A percentile compares a stretch with the other conserved stretches of the same genome.
Conservation (phyloP, 441 rosid species). For the Erysimum pusillum region DNA sequence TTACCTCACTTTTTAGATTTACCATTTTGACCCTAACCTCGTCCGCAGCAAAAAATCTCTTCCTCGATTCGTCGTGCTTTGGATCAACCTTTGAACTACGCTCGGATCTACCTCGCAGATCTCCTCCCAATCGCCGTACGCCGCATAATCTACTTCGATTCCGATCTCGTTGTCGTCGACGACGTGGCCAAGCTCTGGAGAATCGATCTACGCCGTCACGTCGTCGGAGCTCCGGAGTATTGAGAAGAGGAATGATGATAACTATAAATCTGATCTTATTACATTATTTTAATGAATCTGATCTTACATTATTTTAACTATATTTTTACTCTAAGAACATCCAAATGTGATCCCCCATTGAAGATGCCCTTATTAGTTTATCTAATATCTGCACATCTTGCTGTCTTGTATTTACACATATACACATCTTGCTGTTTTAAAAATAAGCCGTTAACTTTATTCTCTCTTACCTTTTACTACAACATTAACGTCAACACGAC, state of each 20-base stretch:
- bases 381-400: background rate
- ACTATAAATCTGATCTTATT: too few relatives aligned
- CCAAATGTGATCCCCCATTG: too few relatives aligned
- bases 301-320: too few relatives aligned
- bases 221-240: too few relatives aligned
- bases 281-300: too few relatives aligned
- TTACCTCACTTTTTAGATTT: constrained; percentile 57
- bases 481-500: background rate
- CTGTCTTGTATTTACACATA: too few relatives aligned
- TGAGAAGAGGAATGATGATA: too few relatives aligned
- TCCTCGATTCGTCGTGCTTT: constrained; percentile 68
- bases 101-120: constrained; percentile 79
- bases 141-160: constrained; percentile 76
- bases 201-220: constrained; percentile 54
- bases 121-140: constrained; percentile 60
- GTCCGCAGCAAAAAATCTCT: constrained; percentile 63
- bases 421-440: constrained; percentile 25
- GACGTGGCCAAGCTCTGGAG: constrained; percentile 75
- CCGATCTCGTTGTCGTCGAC: constrained; percentile 81
- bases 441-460: constrained; percentile 17
- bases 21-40: constrained; percentile 62
- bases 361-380: too few relatives aligned
- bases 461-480: background rate
- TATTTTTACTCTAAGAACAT: too few relatives aligned
- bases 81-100: constrained; percentile 82